A percentile compares a stretch with the other conserved stretches of the same genome.
These are phyloP conservation scores for Sequoia sempervirens DNA, from an alignment of 75 land plant species.

Conservation along the genomic window DNA sequence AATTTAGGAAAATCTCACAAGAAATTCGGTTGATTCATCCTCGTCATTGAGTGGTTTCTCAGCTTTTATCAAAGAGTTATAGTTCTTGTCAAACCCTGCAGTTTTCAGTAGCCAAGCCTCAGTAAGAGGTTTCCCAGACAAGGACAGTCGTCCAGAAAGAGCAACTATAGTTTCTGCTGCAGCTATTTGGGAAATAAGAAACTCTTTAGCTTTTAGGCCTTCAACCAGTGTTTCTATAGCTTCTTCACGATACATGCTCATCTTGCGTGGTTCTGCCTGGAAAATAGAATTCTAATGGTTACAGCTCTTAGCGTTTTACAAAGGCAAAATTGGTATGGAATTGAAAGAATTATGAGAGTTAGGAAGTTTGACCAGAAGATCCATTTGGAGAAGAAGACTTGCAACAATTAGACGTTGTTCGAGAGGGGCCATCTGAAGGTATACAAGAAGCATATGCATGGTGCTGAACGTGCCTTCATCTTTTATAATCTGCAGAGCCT, in stretches of 20 bases:
- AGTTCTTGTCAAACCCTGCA: slow-evolving; percentile 38
- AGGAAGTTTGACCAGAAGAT: slow-evolving; percentile 45
- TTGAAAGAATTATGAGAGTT: not conserved
- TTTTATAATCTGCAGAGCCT: slow-evolving; percentile 39
- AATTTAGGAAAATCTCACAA: slow-evolving; percentile 16
- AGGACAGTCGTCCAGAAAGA: slow-evolving; percentile 53
- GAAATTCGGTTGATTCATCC: slow-evolving; percentile 18
- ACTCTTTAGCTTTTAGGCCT: slow-evolving; percentile 44
- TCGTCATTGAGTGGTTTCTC: slow-evolving; percentile 15
- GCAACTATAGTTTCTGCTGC: slow-evolving; percentile 58
- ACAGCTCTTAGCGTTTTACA: not conserved
- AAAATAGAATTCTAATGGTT: slow-evolving; percentile 4
- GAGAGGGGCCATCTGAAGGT: slow-evolving; percentile 52
- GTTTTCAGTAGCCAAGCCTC: slow-evolving; percentile 45
- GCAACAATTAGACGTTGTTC: slow-evolving; percentile 48
- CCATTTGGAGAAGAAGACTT: slow-evolving; percentile 65
- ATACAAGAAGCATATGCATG: slow-evolving; percentile 56
- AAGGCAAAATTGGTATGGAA: not conserved
- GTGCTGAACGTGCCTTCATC: slow-evolving; percentile 55
- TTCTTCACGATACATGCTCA: slow-evolving; percentile 66
- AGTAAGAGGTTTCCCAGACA: slow-evolving; percentile 50
- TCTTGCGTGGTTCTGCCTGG: slow-evolving; percentile 48
- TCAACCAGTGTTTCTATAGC: slow-evolving; percentile 63
- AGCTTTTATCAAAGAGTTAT: slow-evolving; percentile 14
- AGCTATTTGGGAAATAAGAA: slow-evolving; percentile 27